These are phyloP conservation scores for Camellia lanceoleosa DNA, from an alignment of 148 eudicot species.

Conservation along the genomic window DNA sequence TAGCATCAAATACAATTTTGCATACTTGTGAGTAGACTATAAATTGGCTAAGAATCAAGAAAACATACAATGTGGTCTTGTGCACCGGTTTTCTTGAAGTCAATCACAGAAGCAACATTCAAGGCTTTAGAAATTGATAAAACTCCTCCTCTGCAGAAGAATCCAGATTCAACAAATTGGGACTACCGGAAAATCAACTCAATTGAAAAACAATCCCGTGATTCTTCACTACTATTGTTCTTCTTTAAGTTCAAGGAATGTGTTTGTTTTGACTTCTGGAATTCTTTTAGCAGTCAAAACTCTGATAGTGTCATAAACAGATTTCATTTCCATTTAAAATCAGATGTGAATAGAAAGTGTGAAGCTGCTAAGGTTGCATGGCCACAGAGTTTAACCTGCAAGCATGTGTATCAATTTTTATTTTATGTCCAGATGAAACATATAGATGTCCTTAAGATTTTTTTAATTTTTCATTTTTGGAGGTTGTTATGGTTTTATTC, in stretches of 20 bases:
- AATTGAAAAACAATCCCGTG: conserved; percentile 30
- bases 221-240: background rate
- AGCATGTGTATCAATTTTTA: background rate
- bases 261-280: conserved; percentile 7
- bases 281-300: conserved; percentile 64
- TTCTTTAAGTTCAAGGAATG: too few relatives aligned
- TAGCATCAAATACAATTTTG: background rate
- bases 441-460: too few relatives aligned
- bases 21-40: background rate
- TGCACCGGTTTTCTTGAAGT: conserved; percentile 39
- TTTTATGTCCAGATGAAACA: background rate
- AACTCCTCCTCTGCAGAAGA: conserved; percentile 15
- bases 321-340: conserved; percentile 40
- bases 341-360: conserved; percentile 63
- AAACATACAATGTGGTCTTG: conserved; percentile 56
- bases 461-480: too few relatives aligned
- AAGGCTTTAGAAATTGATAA: conserved; percentile 45
- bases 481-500: too few relatives aligned
- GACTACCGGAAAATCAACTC: conserved; percentile 69
- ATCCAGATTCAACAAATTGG: conserved; percentile 31
- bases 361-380: conserved; percentile 93
- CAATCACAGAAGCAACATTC: conserved; percentile 37
- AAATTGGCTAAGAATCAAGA: background rate
- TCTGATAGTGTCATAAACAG: conserved; percentile 69
- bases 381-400: conserved; percentile 81